Evolutionary conservation across 2,329 filamentous ascomycete genomes (phyloP).

Genomic region (Talaromyces sp.): DNA sequence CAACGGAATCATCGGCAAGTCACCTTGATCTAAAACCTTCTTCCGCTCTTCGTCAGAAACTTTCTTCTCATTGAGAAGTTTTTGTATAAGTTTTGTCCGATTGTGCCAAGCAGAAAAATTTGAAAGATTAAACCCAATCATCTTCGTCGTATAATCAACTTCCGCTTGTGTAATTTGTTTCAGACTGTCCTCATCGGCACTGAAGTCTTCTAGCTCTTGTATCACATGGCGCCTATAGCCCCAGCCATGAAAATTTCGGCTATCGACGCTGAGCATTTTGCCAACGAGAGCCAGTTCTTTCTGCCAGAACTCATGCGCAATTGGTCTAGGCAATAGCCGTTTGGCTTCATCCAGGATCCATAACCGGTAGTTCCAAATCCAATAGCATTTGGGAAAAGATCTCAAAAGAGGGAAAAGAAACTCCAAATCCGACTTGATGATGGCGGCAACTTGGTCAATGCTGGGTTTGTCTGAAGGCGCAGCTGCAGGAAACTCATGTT

Average conservation of each 20-base stretch:
- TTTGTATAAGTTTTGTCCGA: constrained; percentile 75
- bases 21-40: constrained; percentile 67
- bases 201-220: constrained; percentile 60
- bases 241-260: constrained; percentile 95
- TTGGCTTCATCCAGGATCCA: constrained; percentile 77
- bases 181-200: constrained; percentile 24
- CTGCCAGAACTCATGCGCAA: constrained; percentile 68
- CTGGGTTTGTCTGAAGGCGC: constrained; percentile 26
- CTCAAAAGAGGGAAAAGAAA: constrained; percentile 82
- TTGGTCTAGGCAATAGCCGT: constrained; percentile 50
- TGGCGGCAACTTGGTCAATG: constrained; percentile 41
- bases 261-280: constrained; percentile 84
- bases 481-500: constrained; percentile 49
- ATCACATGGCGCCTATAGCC: constrained; percentile 79
- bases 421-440: constrained; percentile 67
- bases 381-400: constrained; percentile 93
- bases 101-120: constrained; percentile 99
- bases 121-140: constrained; percentile 77
- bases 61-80: constrained; percentile 64
- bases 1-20: constrained; percentile 9
- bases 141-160: constrained; percentile 83
- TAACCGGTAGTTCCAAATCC: constrained; percentile 95
- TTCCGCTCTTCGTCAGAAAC: constrained; percentile 60
- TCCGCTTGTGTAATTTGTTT: constrained; percentile 69
- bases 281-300: constrained; percentile 75